Base-by-base conservation (phyloP, 805 yeast species). In the Schwanniomyces polymorphus region DNA sequence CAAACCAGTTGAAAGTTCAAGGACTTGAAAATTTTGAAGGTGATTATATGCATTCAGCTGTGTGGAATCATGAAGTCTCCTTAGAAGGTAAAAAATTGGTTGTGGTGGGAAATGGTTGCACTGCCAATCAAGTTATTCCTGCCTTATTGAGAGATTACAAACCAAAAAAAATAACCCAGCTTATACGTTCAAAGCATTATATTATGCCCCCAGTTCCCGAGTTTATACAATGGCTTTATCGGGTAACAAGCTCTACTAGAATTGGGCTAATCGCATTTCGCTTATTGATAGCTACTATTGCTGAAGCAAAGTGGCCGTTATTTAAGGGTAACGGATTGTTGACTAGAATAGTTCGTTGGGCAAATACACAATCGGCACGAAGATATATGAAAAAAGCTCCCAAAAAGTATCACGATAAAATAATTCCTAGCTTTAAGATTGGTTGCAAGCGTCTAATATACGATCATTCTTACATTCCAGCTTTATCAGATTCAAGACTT, bases 81-180 rank as follows among this genome's bases (percentile, higher is more conserved):
- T 58, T 72, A 49, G 59, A 65, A 45, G 61, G 55, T 31, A 72
- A 72, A 48, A 62, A 9, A 73, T 72, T 12, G n/a, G 60, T 68
- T 5, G 75, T 71, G 12, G 54, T 72, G 28, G 76, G 76, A n/a
- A 69, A 68, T 52, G 76, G 76, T 1, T 72, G 76, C 45, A 68
- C 75, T 3, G 76, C 75, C 1, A 65, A 64, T 21, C 76, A 72
- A 50, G 58, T 71, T 16, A 54, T 72, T 12, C 76, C 76, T 8
- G 66, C 65, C 0, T 47, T 72, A 27, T 54, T 72, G 51, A 60
- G 58, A 35, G 57, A 61, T 10, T 53, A 59, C 46, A 57, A 54
- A 4, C 63, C 59, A 11, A 50, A 60, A 43, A 50, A 60, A 4
- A 53, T 72, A 5, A 60, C 63, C 6, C 75, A 72, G 51, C 43